A percentile compares a stretch with the other conserved stretches of the same genome.
phyloP scores from a whole-genome alignment of 2,329 filamentous ascomycete species.

The Alternaria brassicae region DNA sequence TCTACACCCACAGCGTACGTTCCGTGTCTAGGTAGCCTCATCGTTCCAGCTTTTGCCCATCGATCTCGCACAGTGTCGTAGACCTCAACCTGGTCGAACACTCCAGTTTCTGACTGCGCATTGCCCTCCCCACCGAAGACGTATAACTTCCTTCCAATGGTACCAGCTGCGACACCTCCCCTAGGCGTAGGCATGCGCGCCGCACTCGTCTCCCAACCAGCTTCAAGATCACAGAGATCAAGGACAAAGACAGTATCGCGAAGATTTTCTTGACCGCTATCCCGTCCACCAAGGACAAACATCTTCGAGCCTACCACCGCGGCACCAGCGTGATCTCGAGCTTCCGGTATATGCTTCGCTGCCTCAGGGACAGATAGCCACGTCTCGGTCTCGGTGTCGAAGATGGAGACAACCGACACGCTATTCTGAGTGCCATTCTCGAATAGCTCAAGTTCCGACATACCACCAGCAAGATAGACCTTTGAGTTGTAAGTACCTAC shows the following conservation, averaged over 20 bases:
- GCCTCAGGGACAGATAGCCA: slow-evolving; percentile 19
- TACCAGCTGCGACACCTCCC: slow-evolving; percentile 30
- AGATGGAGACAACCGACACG: slow-evolving; percentile 26
- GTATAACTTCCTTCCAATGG: slow-evolving; percentile 31
- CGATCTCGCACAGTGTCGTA: slow-evolving; percentile 27
- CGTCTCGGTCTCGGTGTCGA: slow-evolving; percentile 13
- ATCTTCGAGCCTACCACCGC: slow-evolving; percentile 32
- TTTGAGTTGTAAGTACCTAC: slow-evolving; percentile 24
- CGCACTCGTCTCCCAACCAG: slow-evolving; percentile 25
- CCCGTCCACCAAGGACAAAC: slow-evolving; percentile 36
- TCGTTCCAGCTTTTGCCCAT: slow-evolving; percentile 26
- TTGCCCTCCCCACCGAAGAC: slow-evolving; percentile 41
- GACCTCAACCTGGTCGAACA: slow-evolving; percentile 31
- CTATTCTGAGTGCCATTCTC: slow-evolving; percentile 11
- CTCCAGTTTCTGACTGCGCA: slow-evolving; percentile 14
- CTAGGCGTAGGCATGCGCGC: slow-evolving; percentile 34
- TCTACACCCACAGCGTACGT: slow-evolving; percentile 32
- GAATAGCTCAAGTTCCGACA: slow-evolving; percentile 18
- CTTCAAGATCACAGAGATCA: slow-evolving; percentile 28
- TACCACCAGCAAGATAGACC: slow-evolving; percentile 34
- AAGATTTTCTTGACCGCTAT: slow-evolving; percentile 20
- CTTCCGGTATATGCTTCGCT: slow-evolving; percentile 28
- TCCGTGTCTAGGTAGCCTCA: slow-evolving; percentile 38
- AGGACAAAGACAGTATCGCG: slow-evolving; percentile 33
- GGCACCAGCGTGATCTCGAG: slow-evolving; percentile 33